These are phyloP conservation scores for Lactuca saligna DNA, from an alignment of 129 eudicot genomes.

Conservation along the genomic window DNA sequence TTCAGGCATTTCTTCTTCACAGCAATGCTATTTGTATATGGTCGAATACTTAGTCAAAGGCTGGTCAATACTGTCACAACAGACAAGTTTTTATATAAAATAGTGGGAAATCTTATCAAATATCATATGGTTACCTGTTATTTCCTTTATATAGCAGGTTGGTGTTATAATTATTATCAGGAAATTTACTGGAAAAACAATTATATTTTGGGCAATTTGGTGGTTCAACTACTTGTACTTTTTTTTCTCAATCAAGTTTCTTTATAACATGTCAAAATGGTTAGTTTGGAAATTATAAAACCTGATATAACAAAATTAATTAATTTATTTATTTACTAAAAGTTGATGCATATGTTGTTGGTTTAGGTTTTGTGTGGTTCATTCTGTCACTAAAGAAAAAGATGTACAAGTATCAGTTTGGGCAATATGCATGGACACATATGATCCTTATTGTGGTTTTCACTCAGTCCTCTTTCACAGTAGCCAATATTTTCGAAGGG, in stretches of 20 bases:
- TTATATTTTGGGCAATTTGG: neutral
- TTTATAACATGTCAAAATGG: neutral
- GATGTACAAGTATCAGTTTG: slow-evolving; percentile 99
- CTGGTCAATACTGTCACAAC: slow-evolving; percentile 87
- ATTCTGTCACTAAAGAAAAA: slow-evolving; percentile 91
- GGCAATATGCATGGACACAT: slow-evolving; percentile 99
- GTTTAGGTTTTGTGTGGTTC: slow-evolving; percentile 94
- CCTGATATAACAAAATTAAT: no score
- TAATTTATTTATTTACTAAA: no score
- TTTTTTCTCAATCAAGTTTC: neutral
- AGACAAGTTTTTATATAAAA: slow-evolving; percentile 74
- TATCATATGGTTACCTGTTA: slow-evolving; percentile 98
- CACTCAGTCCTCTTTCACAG: slow-evolving; percentile 92
- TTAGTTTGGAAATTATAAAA: neutral
- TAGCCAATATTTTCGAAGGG: slow-evolving; percentile 97
- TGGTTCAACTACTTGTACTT: no score
- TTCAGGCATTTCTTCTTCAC: slow-evolving; percentile 99
- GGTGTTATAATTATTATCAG: slow-evolving; percentile 25
- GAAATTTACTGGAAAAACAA: slow-evolving; percentile 6
- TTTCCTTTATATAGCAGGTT: slow-evolving; percentile 96
- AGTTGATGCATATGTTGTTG: slow-evolving; percentile 5
- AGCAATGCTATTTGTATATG: slow-evolving; percentile 95
- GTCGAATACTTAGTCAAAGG: slow-evolving; percentile 93
- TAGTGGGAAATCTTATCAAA: slow-evolving; percentile 79
- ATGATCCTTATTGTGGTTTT: slow-evolving; percentile 97